Percentiles rank a stretch among this genome's conserved stretches.
Evolutionary conservation across 495 filamentous ascomycete species (phyloP).

Genomic region (Extremus antarcticus): DNA sequence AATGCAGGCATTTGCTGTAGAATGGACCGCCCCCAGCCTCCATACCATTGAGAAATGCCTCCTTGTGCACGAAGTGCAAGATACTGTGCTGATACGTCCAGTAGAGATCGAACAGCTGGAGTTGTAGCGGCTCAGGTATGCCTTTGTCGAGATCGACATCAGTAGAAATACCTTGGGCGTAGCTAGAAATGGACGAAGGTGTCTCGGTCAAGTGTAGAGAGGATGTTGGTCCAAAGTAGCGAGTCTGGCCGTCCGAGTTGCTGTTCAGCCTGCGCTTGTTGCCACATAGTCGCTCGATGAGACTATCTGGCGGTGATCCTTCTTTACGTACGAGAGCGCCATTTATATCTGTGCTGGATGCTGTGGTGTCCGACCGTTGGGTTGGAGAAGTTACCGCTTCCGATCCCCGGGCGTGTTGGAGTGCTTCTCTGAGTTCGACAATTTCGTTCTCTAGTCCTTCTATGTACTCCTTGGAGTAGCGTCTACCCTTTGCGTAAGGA

Average conservation of each 20-base stretch:
- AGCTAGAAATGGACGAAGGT: not conserved
- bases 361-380: not conserved
- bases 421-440: not conserved
- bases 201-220: not conserved
- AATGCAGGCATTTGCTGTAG: not conserved
- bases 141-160: not conserved
- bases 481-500: not conserved
- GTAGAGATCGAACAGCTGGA: not conserved
- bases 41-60: not conserved
- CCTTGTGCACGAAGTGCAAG: not conserved
- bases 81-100: not conserved
- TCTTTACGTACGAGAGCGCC: not conserved
- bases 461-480: not conserved
- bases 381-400: not conserved
- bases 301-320: not conserved
- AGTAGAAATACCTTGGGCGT: not conserved
- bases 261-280: not conserved
- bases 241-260: not conserved
- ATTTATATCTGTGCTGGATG: not conserved
- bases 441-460: not conserved
- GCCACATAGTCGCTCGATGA: not conserved
- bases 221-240: not conserved
- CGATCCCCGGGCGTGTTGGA: not conserved
- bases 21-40: not conserved
- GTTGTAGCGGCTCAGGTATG: not conserved